These are phyloP conservation scores for Friedmanniomyces simplex DNA, from an alignment of 495 filamentous ascomycete species.

Conservation along the genomic window DNA sequence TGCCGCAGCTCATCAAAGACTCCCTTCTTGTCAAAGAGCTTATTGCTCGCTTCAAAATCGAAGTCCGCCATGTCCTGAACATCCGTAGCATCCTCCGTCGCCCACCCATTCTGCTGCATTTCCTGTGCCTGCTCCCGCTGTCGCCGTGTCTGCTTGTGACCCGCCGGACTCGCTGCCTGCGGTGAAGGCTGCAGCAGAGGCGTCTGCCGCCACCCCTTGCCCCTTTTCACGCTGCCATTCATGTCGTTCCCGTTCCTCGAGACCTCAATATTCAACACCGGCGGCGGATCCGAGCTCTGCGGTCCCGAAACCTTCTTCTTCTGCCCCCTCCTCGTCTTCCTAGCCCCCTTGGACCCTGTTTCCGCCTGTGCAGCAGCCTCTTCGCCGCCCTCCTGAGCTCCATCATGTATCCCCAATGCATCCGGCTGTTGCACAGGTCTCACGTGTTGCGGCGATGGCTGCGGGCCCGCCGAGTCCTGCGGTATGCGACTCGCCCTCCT, in stretches of 20 bases:
- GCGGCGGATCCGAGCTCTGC: constrained; percentile 10
- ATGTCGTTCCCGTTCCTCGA: constrained; percentile 23
- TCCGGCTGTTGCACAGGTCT: not conserved
- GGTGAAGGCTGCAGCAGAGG: constrained; percentile 53
- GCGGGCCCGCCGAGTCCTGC: not conserved
- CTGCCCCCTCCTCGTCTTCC: constrained; percentile 17
- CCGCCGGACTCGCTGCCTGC: constrained; percentile 21
- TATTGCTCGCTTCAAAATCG: constrained; percentile 77
- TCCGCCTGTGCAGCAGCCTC: constrained; percentile 3
- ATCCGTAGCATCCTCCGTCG: constrained; percentile 90
- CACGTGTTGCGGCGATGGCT: constrained; percentile 2
- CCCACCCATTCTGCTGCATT: constrained; percentile 73
- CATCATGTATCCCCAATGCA: not conserved
- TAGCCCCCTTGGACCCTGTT: constrained; percentile 1
- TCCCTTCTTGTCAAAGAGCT: constrained; percentile 84
- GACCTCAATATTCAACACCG: constrained; percentile 20
- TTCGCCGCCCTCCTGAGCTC: not conserved
- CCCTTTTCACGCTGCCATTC: constrained; percentile 19
- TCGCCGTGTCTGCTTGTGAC: constrained; percentile 25
- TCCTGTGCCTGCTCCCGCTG: constrained; percentile 45
- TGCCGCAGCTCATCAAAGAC: constrained; percentile 82
- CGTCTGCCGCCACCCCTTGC: constrained; percentile 73
- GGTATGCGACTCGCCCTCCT: not conserved
- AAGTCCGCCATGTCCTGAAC: constrained; percentile 94
- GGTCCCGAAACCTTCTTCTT: constrained; percentile 18